Evolutionary conservation across 352 stramenopile species (phyloP).

Genomic region (Globisporangium orthogonon): DNA sequence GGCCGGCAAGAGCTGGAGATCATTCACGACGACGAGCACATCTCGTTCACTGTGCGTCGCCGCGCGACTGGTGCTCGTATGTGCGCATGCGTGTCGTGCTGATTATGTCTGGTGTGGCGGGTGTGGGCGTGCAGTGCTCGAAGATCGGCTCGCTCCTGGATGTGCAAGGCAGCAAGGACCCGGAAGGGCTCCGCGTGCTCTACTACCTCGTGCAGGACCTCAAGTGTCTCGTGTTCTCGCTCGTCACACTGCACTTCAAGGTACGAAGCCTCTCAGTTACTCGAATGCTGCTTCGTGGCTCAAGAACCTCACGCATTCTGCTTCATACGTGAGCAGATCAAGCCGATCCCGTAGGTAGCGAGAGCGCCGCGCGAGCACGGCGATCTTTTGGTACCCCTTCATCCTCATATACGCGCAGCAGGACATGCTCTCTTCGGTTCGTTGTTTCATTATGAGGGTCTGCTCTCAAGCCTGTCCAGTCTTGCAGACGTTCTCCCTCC

Average conservation of each 20-base stretch:
- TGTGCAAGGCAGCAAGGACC: slow-evolving; percentile 94
- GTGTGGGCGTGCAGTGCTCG: slow-evolving; percentile 53
- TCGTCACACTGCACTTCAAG: slow-evolving; percentile 97
- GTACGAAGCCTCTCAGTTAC: slow-evolving; percentile 21
- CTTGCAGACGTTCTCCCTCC: too few relatives aligned
- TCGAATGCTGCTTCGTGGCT: too few relatives aligned
- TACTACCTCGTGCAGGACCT: slow-evolving; percentile 98
- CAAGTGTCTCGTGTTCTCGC: slow-evolving; percentile 94
- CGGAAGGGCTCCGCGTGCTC: slow-evolving; percentile 90
- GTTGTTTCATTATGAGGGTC: too few relatives aligned
- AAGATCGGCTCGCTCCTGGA: slow-evolving; percentile 96
- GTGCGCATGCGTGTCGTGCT: neutral
- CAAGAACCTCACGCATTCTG: too few relatives aligned
- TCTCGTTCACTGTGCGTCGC: slow-evolving; percentile 91
- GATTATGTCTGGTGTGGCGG: too few relatives aligned
- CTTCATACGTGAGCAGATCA: slow-evolving; percentile 59
- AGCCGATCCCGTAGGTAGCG: slow-evolving; percentile 85
- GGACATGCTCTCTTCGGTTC: too few relatives aligned
- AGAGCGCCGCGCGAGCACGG: neutral
- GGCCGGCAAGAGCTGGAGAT: slow-evolving; percentile 95
- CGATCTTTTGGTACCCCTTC: neutral
- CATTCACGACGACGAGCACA: slow-evolving; percentile 93
- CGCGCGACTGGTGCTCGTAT: neutral
- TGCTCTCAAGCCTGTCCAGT: too few relatives aligned
- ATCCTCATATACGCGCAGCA: neutral